Evolutionary conservation across 805 yeast species (phyloP).

Genomic region (Wickerhamiella sergipiensis): DNA sequence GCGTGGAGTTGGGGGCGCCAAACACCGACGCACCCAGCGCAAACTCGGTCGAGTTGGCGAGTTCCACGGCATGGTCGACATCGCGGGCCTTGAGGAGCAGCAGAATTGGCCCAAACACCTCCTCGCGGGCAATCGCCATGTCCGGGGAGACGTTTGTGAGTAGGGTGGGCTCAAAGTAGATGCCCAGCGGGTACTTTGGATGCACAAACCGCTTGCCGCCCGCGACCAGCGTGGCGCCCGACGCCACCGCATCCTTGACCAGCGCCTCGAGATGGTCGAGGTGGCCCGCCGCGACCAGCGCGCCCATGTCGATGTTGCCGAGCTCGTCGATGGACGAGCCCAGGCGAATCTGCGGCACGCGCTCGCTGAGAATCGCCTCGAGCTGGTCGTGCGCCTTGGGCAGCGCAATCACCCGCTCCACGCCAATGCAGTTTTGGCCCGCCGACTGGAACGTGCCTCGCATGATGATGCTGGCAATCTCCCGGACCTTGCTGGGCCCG

Average conservation of each 20-base stretch:
- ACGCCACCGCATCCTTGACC: constrained; percentile 55
- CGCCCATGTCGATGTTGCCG: constrained; percentile 92
- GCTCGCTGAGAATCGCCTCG: constrained; percentile 38
- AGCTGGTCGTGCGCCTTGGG: constrained; percentile 53
- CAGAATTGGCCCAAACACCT: constrained; percentile 88
- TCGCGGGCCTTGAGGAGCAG: constrained; percentile 60
- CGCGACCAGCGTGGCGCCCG: constrained; percentile 65
- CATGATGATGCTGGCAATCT: constrained; percentile 67
- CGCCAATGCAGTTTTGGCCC: constrained; percentile 97
- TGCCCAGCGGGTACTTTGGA: constrained; percentile 92
- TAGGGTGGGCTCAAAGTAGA: constrained; percentile 82
- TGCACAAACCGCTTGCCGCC: constrained; percentile 78
- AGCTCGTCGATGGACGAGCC: constrained; percentile 90
- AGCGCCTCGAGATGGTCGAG: constrained; percentile 54
- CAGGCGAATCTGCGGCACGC: constrained; percentile 50
- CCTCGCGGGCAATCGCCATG: constrained; percentile 75
- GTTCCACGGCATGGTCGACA: constrained; percentile 51
- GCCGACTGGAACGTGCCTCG: constrained; percentile 95
- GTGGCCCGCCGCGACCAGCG: constrained; percentile 71
- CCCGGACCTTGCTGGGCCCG: constrained; percentile 9
- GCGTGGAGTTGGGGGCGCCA: constrained; percentile 45
- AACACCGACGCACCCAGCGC: constrained; percentile 91
- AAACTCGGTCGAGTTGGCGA: constrained; percentile 75
- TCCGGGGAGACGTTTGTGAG: constrained; percentile 64
- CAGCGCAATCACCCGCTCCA: constrained; percentile 81